Conservation (phyloP, 2,329 filamentous ascomycete species). For the Septoria petroselini region DNA sequence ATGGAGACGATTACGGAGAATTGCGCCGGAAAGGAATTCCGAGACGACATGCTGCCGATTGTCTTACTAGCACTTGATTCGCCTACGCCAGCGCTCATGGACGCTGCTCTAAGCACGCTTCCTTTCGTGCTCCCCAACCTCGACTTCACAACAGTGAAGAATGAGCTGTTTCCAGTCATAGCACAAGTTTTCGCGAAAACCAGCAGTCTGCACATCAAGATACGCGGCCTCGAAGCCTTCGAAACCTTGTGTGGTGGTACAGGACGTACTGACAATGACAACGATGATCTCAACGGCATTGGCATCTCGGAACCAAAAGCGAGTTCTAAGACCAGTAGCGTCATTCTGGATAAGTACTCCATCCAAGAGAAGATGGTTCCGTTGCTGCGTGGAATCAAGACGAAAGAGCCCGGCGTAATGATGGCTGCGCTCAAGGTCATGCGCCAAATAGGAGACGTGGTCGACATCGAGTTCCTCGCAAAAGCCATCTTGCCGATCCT, state of each 20-base stretch:
- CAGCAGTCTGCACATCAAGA: slow-evolving; percentile 89
- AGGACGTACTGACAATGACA: slow-evolving; percentile 40
- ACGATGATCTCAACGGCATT: slow-evolving; percentile 75
- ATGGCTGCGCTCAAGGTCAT: slow-evolving; percentile 85
- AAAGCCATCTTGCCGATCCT: slow-evolving; percentile 85
- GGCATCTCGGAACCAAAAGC: slow-evolving; percentile 44
- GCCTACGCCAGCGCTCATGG: slow-evolving; percentile 81
- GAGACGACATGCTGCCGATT: slow-evolving; percentile 89
- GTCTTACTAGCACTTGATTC: slow-evolving; percentile 81
- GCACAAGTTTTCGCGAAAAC: slow-evolving; percentile 89
- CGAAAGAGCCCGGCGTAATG: slow-evolving; percentile 97
- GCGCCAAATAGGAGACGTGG: slow-evolving; percentile 73
- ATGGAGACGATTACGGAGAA: slow-evolving; percentile 73
- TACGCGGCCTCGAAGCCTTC: slow-evolving; percentile 86
- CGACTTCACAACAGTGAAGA: slow-evolving; percentile 95
- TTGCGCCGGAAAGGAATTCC: slow-evolving; percentile 87
- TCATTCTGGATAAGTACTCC: slow-evolving; percentile 89
- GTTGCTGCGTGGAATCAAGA: slow-evolving; percentile 87
- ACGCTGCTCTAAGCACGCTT: slow-evolving; percentile 75
- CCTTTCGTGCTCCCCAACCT: slow-evolving; percentile 79
- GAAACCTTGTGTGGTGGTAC: slow-evolving; percentile 82
- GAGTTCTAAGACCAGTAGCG: slow-evolving; percentile 50
- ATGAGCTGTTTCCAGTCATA: slow-evolving; percentile 91
- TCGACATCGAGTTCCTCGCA: slow-evolving; percentile 86
- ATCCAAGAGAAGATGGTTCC: slow-evolving; percentile 97